phyloP scores from a whole-genome alignment of 805 yeast species.

The Starmera pachycereana region DNA sequence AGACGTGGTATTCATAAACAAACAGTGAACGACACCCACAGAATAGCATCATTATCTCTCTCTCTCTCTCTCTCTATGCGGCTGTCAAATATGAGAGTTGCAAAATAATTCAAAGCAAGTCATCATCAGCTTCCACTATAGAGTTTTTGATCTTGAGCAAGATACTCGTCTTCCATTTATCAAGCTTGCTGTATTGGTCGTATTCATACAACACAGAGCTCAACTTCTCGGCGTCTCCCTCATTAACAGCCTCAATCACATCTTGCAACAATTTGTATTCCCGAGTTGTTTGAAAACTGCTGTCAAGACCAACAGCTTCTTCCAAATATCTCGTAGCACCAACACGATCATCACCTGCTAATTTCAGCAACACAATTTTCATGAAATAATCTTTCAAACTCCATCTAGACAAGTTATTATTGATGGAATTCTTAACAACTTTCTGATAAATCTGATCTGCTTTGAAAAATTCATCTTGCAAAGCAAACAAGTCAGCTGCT shows the following conservation, averaged over 20 bases:
- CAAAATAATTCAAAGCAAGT: conserved; percentile 21
- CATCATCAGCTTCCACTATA: conserved; percentile 66
- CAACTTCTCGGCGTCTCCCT: conserved; percentile 70
- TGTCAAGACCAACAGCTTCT: conserved; percentile 59
- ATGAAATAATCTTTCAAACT: conserved; percentile 84
- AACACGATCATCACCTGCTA: conserved; percentile 79
- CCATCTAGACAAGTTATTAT: conserved; percentile 77
- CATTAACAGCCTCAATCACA: conserved; percentile 62
- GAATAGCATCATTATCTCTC: too few relatives aligned
- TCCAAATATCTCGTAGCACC: conserved; percentile 71
- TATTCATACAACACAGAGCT: conserved; percentile 68
- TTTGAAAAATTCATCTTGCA: conserved; percentile 58
- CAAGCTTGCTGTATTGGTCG: conserved; percentile 83
- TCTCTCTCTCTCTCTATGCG: background rate
- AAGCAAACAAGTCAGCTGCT: conserved; percentile 81
- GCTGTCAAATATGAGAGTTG: background rate
- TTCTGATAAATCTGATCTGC: conserved; percentile 73
- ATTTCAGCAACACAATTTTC: conserved; percentile 70
- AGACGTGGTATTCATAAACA: too few relatives aligned
- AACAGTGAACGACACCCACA: too few relatives aligned
- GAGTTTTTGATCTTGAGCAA: conserved; percentile 71
- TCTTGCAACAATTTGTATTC: conserved; percentile 63
- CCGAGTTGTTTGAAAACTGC: conserved; percentile 62
- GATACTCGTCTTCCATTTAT: conserved; percentile 81
- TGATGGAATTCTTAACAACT: conserved; percentile 66